These are phyloP conservation scores for Candida ortonii DNA, from an alignment of 805 yeast species.

Conservation along the genomic window DNA sequence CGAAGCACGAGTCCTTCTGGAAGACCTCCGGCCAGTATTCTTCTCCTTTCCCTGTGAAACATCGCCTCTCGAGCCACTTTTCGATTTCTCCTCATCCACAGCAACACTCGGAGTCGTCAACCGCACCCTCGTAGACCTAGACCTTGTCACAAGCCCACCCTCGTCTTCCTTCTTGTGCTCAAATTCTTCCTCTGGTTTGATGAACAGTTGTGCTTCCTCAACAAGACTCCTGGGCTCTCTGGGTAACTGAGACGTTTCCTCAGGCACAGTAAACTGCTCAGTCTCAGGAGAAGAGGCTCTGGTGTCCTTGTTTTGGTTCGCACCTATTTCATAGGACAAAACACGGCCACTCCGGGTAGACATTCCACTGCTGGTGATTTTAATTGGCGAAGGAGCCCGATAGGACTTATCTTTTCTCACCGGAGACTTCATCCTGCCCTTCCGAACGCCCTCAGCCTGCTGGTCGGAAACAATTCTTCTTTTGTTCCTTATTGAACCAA, in stretches of 20 bases:
- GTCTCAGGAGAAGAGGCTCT: too few species aligned
- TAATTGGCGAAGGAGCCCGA: slow-evolving; percentile 23
- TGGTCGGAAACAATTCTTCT: slow-evolving; percentile 11
- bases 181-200: slow-evolving; percentile 6
- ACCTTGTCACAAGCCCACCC: slow-evolving; percentile 1
- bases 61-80: background rate
- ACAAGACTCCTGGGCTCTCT: slow-evolving; percentile 23
- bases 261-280: too few species aligned
- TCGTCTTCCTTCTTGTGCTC: slow-evolving; percentile 7
- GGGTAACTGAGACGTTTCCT: slow-evolving; percentile 17
- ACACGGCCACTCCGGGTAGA: slow-evolving; percentile 30
- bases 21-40: slow-evolving; percentile 2
- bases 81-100: background rate
- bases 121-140: too few species aligned
- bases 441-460: slow-evolving; percentile 13
- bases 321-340: slow-evolving; percentile 29
- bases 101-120: too few species aligned
- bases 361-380: slow-evolving; percentile 24
- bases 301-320: slow-evolving; percentile 9
- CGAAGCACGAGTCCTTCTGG: slow-evolving; percentile 6
- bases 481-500: slow-evolving; percentile 2
- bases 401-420: slow-evolving; percentile 25
- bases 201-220: slow-evolving; percentile 29
- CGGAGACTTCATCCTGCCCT: slow-evolving; percentile 27
- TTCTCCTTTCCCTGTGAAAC: background rate